Percentiles rank a stretch among this genome's conserved stretches.
Evolutionary conservation across 495 filamentous ascomycete genomes (phyloP).

Genomic region (Penicillium malachiteum): DNA sequence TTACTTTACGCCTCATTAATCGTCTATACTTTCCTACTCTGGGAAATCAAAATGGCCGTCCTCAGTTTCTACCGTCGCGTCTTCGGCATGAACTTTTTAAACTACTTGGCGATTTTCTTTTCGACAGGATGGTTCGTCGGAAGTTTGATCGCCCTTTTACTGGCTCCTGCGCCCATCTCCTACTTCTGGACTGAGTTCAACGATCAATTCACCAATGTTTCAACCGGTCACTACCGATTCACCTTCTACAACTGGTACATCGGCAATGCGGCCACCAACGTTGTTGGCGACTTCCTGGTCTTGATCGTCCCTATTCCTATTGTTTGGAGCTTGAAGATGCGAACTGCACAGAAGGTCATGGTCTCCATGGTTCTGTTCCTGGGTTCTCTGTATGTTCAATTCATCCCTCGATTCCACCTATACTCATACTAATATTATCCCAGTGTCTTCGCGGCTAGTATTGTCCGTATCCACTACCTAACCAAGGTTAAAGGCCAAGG

Average conservation of each 20-base stretch:
- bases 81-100: conserved; percentile 17
- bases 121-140: conserved; percentile 12
- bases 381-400: conserved; percentile 34
- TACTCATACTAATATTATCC: neutral
- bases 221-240: conserved; percentile 14
- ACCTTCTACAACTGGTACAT: conserved; percentile 23
- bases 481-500: conserved; percentile 21
- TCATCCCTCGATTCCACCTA: neutral
- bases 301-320: conserved; percentile 49
- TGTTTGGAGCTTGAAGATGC: conserved; percentile 42
- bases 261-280: conserved; percentile 52
- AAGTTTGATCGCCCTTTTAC: conserved; percentile 17
- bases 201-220: neutral
- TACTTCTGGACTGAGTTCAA: conserved; percentile 19
- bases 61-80: conserved; percentile 28
- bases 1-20: conserved; percentile 17
- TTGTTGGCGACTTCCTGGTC: conserved; percentile 53
- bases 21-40: conserved; percentile 20
- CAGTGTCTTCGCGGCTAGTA: conserved; percentile 23
- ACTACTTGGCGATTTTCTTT: conserved; percentile 10
- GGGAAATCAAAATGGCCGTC: conserved; percentile 21
- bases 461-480: conserved; percentile 27
- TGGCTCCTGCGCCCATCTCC: conserved; percentile 11
- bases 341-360: conserved; percentile 42
- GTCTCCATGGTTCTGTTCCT: conserved; percentile 50